phyloP scores from a whole-genome alignment of 164 flowering plant species.

The Houttuynia cordata region DNA sequence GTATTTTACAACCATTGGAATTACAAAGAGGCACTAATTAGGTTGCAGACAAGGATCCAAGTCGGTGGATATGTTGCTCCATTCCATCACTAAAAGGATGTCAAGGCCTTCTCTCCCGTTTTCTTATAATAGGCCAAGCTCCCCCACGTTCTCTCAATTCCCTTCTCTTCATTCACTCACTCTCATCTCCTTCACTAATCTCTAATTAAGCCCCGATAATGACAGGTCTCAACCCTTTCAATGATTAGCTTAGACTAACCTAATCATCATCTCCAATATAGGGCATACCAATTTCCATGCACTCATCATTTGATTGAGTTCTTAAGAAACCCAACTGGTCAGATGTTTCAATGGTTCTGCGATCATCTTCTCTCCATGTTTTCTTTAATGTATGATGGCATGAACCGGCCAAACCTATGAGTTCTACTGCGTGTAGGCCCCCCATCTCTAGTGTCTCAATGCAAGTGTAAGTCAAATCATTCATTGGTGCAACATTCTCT shows the following conservation, averaged over 20 bases:
- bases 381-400: conserved; percentile 9
- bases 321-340: neutral
- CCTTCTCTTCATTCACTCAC: neutral
- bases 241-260: neutral
- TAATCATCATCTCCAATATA: neutral
- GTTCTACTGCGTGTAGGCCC: conserved; percentile 26
- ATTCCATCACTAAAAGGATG: neutral
- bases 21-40: neutral
- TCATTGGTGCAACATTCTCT: conserved; percentile 15
- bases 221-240: neutral
- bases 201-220: neutral
- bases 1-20: too few relatives aligned
- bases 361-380: too few relatives aligned
- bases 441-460: conserved; percentile 12
- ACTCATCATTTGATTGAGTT: neutral
- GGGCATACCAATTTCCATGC: neutral
- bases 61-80: conserved; percentile 1
- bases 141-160: neutral
- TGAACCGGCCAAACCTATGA: conserved; percentile 28
- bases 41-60: conserved; percentile 6
- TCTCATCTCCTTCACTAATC: neutral
- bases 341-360: neutral
- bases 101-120: conserved; percentile 5
- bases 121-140: neutral
- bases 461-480: conserved; percentile 14